Base-by-base conservation (phyloP, 2,329 filamentous ascomycete genomes). In the Botrytis byssoidea region DNA sequence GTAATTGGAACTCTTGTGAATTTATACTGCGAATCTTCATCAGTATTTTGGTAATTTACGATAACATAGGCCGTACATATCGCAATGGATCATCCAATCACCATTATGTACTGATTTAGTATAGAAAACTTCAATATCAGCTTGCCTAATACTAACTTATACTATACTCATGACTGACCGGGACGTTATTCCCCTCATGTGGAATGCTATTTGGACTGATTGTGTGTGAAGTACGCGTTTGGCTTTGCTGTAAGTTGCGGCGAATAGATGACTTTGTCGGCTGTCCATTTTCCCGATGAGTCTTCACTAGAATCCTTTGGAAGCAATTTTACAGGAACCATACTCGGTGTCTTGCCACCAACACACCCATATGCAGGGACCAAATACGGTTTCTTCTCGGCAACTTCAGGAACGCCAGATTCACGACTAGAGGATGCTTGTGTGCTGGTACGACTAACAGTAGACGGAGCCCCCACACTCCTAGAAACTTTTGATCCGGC, bases 211-310 rank as follows among this genome's bases (percentile, higher is more conserved):
- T 8, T 4, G 20, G 46, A 48, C 46, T 22, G 22, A 22, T 46
- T 10, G 16, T 44, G 42, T 18, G 42, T 22, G 20, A 46, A 46
- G 44, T 22, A 4, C 44, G 1, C 0, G 8, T 44, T 44, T 44
- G 5, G 42, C 42, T 2, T 5, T 44, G 16, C 42, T 44, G 16
- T 44, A 44, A 7, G 7, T 44, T 1, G 16, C 42, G 16, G 1
- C 18, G 7, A 5, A 18, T 44, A 18, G 5, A 0, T 0, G 42
- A 44, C 18, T 18, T 44, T 2, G 18, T 1, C 6, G 42, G 42
- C 16, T 44, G 1, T 42, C 16, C 1, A 18, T 44, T 18, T 44
- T 18, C 16, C 4, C 42, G 42, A 16, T 42, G 42, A 18, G 42
- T 44, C 22, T 48, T 25, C 46, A 25, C 46, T 48, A 48, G 20